Conservation (phyloP, 305 asterid species). For the Fraxinus latifolia region DNA sequence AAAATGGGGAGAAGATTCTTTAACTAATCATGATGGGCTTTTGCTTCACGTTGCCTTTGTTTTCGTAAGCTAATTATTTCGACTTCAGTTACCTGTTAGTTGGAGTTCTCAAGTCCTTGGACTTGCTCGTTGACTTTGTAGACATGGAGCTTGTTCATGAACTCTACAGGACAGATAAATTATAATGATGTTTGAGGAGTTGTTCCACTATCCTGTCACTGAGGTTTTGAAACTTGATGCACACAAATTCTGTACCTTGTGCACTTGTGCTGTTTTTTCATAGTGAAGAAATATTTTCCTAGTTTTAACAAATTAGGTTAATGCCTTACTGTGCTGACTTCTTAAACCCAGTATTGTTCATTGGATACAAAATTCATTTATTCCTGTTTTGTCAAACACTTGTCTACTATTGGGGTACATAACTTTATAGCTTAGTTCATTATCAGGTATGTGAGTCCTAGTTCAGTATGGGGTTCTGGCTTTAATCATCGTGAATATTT, state of each 20-base stretch:
- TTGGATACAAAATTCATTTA: conserved; percentile 13
- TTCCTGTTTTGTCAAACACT: conserved; percentile 3
- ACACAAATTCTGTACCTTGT: neutral
- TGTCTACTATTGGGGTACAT: conserved; percentile 2
- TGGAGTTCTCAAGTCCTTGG: neutral
- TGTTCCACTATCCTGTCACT: neutral
- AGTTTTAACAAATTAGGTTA: neutral
- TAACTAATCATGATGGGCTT: neutral
- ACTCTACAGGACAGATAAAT: neutral
- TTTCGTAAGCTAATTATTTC: neutral
- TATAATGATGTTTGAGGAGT: neutral
- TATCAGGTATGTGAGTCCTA: conserved; percentile 21
- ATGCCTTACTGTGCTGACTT: neutral
- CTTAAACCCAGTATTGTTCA: neutral
- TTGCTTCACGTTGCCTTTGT: neutral
- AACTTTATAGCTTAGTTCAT: neutral
- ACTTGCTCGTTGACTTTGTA: neutral
- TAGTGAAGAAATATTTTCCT: neutral
- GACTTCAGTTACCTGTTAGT: neutral
- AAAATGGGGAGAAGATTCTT: neutral
- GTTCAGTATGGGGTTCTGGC: conserved; percentile 9
- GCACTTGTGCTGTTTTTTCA: neutral
- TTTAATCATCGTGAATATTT: conserved; percentile 2
- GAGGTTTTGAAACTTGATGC: neutral
- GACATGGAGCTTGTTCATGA: neutral